phyloP scores from a whole-genome alignment of 2,329 filamentous ascomycete species.

The Kalmusia sp. region DNA sequence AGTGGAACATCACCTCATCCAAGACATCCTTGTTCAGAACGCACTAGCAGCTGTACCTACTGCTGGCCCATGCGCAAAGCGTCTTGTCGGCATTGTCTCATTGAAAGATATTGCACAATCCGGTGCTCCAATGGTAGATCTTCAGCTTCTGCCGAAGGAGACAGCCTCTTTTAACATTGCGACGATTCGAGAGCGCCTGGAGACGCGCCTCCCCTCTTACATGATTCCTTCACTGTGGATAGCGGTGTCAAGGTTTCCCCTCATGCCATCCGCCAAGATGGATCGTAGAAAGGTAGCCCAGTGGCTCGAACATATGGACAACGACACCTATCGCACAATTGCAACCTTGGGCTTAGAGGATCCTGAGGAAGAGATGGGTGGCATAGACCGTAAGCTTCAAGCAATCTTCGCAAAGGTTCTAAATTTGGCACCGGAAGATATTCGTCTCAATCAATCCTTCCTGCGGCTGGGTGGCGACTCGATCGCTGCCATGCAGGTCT shows the following conservation, averaged over 20 bases:
- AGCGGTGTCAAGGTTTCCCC: constrained; percentile 34
- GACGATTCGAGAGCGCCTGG: constrained; percentile 35
- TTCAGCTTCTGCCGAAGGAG: constrained; percentile 31
- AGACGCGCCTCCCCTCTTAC: constrained; percentile 39
- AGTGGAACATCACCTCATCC: constrained; percentile 53
- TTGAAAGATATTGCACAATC: constrained; percentile 24
- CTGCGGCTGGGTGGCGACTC: constrained; percentile 44
- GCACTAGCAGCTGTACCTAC: constrained; percentile 37
- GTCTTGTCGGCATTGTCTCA: constrained; percentile 38
- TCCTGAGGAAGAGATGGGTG: constrained; percentile 19
- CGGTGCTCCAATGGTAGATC: constrained; percentile 2
- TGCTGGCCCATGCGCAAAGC: constrained; percentile 37
- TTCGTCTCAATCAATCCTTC: constrained; percentile 43
- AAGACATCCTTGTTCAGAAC: constrained; percentile 34
- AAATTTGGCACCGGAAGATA: constrained; percentile 32
- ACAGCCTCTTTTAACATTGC: constrained; percentile 29
- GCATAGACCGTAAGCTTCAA: constrained; percentile 35
- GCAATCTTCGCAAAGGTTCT: constrained; percentile 39
- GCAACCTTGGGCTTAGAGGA: constrained; percentile 29
- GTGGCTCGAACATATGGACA: constrained; percentile 40
- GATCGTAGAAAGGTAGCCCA: constrained; percentile 36
- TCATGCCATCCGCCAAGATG: constrained; percentile 42
- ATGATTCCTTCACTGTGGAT: constrained; percentile 45
- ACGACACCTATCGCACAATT: constrained; percentile 33
- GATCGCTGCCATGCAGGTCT: constrained; percentile 46